Percentiles rank a stretch among this genome's conserved stretches.
phyloP scores from a whole-genome alignment of 352 stramenopile genomes.

The Phytophthora cajani region DNA sequence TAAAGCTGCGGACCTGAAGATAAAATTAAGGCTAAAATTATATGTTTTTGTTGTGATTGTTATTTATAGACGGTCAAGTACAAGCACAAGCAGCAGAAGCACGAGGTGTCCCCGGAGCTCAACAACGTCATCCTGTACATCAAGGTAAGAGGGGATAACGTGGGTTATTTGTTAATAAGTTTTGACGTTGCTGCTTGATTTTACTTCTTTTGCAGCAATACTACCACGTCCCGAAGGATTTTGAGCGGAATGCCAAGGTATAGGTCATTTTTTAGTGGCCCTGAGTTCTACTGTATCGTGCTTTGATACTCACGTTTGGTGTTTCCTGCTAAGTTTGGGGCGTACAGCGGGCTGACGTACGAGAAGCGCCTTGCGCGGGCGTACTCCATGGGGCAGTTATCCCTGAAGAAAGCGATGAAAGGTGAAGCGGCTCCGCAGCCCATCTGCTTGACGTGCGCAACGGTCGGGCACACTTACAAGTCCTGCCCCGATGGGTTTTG shows the following conservation, averaged over 20 bases:
- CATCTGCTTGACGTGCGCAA: slow-evolving; percentile 68
- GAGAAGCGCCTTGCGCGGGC: slow-evolving; percentile 60
- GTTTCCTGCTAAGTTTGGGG: slow-evolving; percentile 50
- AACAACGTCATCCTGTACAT: slow-evolving; percentile 60
- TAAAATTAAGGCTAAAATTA: neutral
- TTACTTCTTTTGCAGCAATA: slow-evolving; percentile 40
- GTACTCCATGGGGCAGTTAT: slow-evolving; percentile 61
- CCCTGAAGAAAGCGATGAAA: slow-evolving; percentile 34
- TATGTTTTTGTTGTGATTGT: neutral
- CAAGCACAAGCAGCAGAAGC: slow-evolving; percentile 40
- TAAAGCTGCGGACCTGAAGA: neutral
- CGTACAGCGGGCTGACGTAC: slow-evolving; percentile 67
- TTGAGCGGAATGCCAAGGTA: slow-evolving; percentile 60
- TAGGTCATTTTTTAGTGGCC: neutral
- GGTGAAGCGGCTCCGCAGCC: slow-evolving; percentile 16
- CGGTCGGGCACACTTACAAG: slow-evolving; percentile 53
- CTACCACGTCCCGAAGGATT: slow-evolving; percentile 51
- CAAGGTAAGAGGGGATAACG: slow-evolving; percentile 27
- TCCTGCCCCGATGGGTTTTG: slow-evolving; percentile 70
- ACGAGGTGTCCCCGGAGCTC: slow-evolving; percentile 42
- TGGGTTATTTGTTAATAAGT: neutral
- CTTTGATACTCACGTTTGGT: slow-evolving; percentile 1
- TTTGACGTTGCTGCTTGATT: neutral
- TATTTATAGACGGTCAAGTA: slow-evolving; percentile 63
- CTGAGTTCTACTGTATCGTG: slow-evolving; percentile 1